Percentiles rank a stretch among this genome's conserved stretches.
Conservation (phyloP, 2,329 filamentous ascomycete genomes). For the Nothopassalora personata region DNA sequence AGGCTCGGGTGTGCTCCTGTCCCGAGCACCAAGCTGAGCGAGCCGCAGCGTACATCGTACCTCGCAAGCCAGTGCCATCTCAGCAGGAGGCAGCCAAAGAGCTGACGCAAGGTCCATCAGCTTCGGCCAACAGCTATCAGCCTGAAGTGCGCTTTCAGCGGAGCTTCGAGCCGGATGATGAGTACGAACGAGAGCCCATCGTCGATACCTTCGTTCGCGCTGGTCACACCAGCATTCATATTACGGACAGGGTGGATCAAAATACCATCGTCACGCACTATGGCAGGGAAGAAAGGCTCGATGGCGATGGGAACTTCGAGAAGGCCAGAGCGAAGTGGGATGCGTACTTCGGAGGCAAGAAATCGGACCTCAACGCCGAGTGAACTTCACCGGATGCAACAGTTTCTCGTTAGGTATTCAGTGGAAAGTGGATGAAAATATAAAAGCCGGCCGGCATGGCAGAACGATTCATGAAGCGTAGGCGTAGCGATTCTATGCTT, state of each 20-base stretch:
- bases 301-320: not conserved
- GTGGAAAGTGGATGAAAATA: too few species aligned
- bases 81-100: not conserved
- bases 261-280: not conserved
- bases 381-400: too few species aligned
- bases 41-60: not conserved
- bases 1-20: not conserved
- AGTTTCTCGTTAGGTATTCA: too few species aligned
- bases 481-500: too few species aligned
- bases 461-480: too few species aligned
- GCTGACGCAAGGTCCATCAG: not conserved
- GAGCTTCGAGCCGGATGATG: not conserved
- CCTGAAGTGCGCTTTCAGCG: not conserved
- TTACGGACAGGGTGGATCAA: not conserved
- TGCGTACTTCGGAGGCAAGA: not conserved
- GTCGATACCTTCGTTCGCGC: conserved; percentile 1
- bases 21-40: not conserved
- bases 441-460: too few species aligned
- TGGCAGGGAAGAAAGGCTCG: not conserved
- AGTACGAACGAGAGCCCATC: not conserved
- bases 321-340: not conserved
- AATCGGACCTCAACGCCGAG: not conserved
- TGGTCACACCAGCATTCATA: not conserved
- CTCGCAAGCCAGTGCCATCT: not conserved
- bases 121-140: not conserved